phyloP scores from a whole-genome alignment of 1,284 basidiomycete genomes.

The Sanghuangporus weigelae region DNA sequence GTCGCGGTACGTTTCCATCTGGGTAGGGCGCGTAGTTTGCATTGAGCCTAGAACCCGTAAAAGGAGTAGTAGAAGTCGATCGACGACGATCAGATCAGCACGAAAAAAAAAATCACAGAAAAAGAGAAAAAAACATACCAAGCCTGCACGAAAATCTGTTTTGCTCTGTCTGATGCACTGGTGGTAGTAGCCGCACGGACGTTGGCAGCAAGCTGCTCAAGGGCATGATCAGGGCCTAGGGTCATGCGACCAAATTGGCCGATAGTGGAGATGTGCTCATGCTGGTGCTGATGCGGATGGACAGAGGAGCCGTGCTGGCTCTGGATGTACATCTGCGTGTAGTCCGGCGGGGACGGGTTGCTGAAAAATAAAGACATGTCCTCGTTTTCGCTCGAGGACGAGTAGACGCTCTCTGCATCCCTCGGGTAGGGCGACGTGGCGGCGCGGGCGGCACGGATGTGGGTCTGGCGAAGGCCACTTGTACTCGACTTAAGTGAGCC shows the following conservation, averaged over 20 bases:
- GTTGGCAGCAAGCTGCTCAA: slow-evolving; percentile 82
- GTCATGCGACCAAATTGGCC: slow-evolving; percentile 72
- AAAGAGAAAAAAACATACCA: slow-evolving; percentile 47
- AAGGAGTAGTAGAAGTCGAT: neutral
- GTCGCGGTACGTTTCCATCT: slow-evolving; percentile 83
- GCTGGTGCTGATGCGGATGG: slow-evolving; percentile 48
- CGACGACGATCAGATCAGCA: neutral
- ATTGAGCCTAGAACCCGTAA: slow-evolving; percentile 53
- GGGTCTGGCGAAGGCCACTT: slow-evolving; percentile 67
- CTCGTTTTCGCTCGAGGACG: slow-evolving; percentile 79
- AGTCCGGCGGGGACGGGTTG: slow-evolving; percentile 38
- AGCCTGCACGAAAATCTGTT: slow-evolving; percentile 86
- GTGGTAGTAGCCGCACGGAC: slow-evolving; percentile 84
- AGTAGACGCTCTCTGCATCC: slow-evolving; percentile 78
- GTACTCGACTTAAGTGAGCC: slow-evolving; percentile 38
- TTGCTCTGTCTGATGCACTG: slow-evolving; percentile 80
- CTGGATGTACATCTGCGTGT: slow-evolving; percentile 60
- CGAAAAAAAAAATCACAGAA: neutral
- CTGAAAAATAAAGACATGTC: slow-evolving; percentile 73
- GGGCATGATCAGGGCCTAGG: slow-evolving; percentile 64
- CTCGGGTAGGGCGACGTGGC: slow-evolving; percentile 78
- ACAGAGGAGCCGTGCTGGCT: slow-evolving; percentile 29
- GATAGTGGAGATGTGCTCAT: slow-evolving; percentile 59
- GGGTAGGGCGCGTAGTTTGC: slow-evolving; percentile 87
- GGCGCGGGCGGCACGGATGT: slow-evolving; percentile 49